Evolutionary conservation across 108 stramenopile genomes (phyloP).

Genomic region (Seminavis robusta): DNA sequence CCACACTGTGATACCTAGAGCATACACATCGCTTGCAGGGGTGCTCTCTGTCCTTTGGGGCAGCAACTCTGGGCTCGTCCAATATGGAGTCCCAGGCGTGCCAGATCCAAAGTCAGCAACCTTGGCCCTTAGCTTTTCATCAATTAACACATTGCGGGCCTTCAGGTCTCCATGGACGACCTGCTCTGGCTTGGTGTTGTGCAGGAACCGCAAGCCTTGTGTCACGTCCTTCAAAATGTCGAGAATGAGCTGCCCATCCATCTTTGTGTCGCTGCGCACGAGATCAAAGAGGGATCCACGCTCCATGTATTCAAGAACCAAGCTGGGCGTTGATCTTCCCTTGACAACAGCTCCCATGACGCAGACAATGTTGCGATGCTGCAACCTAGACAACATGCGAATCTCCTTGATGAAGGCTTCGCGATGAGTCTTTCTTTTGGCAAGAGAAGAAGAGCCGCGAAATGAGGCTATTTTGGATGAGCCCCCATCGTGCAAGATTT

Average conservation of each 20-base stretch:
- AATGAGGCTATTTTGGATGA: no score
- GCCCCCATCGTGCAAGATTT: no score
- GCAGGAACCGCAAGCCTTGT: conserved; percentile 61
- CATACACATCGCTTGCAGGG: conserved; percentile 54
- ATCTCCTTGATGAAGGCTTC: conserved; percentile 50
- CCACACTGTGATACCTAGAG: conserved; percentile 61
- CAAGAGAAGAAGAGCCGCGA: no score
- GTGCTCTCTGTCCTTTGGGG: conserved; percentile 36
- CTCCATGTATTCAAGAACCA: conserved; percentile 48
- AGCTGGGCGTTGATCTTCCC: conserved; percentile 28
- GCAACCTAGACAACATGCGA: conserved; percentile 43
- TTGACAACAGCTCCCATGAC: conserved; percentile 55
- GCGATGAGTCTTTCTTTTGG: no score
- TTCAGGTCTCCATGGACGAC: conserved; percentile 63
- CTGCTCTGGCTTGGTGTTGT: conserved; percentile 47
- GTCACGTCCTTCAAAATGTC: conserved; percentile 53
- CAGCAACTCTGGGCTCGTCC: conserved; percentile 89
- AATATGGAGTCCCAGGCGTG: conserved; percentile 84
- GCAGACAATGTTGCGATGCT: conserved; percentile 66
- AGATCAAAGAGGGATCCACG: conserved; percentile 56
- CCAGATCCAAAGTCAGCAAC: conserved; percentile 65
- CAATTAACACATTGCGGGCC: conserved; percentile 56
- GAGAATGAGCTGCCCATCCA: conserved; percentile 44
- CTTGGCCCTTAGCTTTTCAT: conserved; percentile 51
- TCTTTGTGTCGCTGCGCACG: conserved; percentile 49